Base-by-base conservation (phyloP, 1,284 basidiomycete genomes). In the Puccinia novopanici region DNA sequence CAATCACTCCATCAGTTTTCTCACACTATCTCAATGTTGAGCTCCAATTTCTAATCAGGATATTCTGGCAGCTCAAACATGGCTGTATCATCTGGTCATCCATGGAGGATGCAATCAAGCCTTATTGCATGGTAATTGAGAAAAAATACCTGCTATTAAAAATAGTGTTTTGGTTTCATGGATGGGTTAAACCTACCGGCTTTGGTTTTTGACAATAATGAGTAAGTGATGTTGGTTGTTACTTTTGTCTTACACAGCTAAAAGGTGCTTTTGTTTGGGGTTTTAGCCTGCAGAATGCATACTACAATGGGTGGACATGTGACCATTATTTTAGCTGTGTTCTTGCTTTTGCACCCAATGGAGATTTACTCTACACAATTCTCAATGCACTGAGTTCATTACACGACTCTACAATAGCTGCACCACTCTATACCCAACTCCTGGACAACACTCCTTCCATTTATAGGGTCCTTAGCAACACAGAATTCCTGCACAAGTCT, bases 371-470 rank as follows among this genome's bases (percentile, higher is more conserved):
- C n/a, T 84, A 82, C 15, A 82, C 80, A 10, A 81, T 83, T 8
- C 59, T 87, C 45, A 89, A 87, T 87, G 1, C 82, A 82, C 0
- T 84, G 84, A 0, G 42, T 45, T 45, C 34, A 67, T 67, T 34
- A 40, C 63, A 67, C 22, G 37, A 67, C 37, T 42, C 63, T n/a
- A 22, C 13, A 22, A 67, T 67, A n/a, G 63, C 34, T 12, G 9
- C 27, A 10, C 30, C 4, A 45, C 19, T 67, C 1, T 67, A 67
- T 19, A 9, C 40, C 6, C 10, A 42, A 13, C 63, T 67, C 10
- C 13, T 67, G 4, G 24, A 67, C n/a, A 17, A 67, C 8, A 67
- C 37, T 37, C 63, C 37, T 22, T 10, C 42, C 4, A 40, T 34
- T 5, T 67, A 40, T 45, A 17, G 37, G 19, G 45, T 67, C 30